A percentile compares a stretch with the other conserved stretches of the same genome.
Evolutionary conservation across 805 yeast genomes (phyloP).

Genomic region (Ogataea methylovora): DNA sequence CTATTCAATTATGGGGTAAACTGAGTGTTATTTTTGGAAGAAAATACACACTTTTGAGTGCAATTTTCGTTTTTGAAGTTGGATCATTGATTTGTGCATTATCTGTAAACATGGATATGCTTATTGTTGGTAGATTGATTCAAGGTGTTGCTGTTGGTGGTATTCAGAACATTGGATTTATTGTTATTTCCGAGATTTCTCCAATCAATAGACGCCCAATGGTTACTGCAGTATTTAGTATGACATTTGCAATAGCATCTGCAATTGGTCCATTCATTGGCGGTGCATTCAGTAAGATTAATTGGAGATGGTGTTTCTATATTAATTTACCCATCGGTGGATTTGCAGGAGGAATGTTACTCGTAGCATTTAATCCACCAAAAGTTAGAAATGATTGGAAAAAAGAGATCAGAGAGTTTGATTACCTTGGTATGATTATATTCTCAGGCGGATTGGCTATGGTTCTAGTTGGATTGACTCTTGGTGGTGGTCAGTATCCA

Average conservation of each 20-base stretch:
- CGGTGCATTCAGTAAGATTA: slow-evolving; percentile 52
- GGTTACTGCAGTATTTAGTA: slow-evolving; percentile 30
- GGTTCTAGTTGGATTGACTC: slow-evolving; percentile 42
- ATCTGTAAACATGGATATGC: slow-evolving; percentile 45
- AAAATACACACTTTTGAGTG: slow-evolving; percentile 37
- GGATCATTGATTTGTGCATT: slow-evolving; percentile 59
- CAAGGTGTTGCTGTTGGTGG: slow-evolving; percentile 73
- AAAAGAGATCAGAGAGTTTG: slow-evolving; percentile 35
- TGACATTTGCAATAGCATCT: slow-evolving; percentile 41
- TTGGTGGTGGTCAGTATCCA: slow-evolving; percentile 44
- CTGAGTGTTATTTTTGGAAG: slow-evolving; percentile 52
- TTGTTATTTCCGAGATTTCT: slow-evolving; percentile 50
- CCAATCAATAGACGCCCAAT: slow-evolving; percentile 34
- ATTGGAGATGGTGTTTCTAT: slow-evolving; percentile 77
- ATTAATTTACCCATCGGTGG: slow-evolving; percentile 63
- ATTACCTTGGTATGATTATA: slow-evolving; percentile 40
- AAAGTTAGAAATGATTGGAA: slow-evolving; percentile 30
- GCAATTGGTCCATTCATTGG: slow-evolving; percentile 61
- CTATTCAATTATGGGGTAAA: slow-evolving; percentile 52
- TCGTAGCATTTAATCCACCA: slow-evolving; percentile 40
- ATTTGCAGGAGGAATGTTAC: slow-evolving; percentile 29
- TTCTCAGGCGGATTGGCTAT: slow-evolving; percentile 37
- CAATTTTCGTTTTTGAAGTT: slow-evolving; percentile 47
- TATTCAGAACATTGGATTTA: slow-evolving; percentile 46
- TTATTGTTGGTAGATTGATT: slow-evolving; percentile 65